Percentiles rank a stretch among this genome's conserved stretches.
Evolutionary conservation across 2,329 filamentous ascomycete genomes (phyloP).

Genomic region (Alternaria viburni): DNA sequence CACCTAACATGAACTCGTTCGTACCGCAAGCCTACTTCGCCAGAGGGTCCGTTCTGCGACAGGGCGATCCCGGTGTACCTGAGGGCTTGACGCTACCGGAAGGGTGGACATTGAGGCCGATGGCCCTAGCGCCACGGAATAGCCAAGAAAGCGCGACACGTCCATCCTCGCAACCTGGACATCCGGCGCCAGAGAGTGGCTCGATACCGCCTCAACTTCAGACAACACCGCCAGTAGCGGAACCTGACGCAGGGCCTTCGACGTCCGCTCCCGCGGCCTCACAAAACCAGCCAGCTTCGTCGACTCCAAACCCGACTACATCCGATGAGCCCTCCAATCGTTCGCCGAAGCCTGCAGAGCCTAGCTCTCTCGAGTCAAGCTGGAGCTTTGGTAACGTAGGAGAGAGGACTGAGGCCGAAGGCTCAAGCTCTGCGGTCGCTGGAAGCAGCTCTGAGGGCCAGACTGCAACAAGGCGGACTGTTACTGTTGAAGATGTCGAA

Average conservation of each 20-base stretch:
- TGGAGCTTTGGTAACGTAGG: slow-evolving; percentile 45
- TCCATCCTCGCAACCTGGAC: slow-evolving; percentile 11
- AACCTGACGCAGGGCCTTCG: slow-evolving; percentile 1
- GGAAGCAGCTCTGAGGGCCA: slow-evolving; percentile 30
- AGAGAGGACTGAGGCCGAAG: slow-evolving; percentile 33
- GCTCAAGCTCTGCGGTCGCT: slow-evolving; percentile 39
- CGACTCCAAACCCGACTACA: slow-evolving; percentile 5
- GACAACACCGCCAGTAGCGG: neutral
- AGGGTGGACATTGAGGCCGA: slow-evolving; percentile 46
- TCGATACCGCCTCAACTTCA: neutral
- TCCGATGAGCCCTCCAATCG: slow-evolving; percentile 12
- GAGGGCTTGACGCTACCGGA: slow-evolving; percentile 45
- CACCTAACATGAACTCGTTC: slow-evolving; percentile 23
- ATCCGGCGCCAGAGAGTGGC: slow-evolving; percentile 1
- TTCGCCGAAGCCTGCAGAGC: slow-evolving; percentile 34
- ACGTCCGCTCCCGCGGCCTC: slow-evolving; percentile 5
- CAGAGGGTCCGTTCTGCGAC: slow-evolving; percentile 39
- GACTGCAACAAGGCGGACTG: slow-evolving; percentile 31
- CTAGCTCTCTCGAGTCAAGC: slow-evolving; percentile 43
- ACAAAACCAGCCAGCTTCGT: slow-evolving; percentile 8
- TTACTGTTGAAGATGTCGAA: slow-evolving; percentile 42
- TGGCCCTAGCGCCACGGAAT: slow-evolving; percentile 33
- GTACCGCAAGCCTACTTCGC: slow-evolving; percentile 43
- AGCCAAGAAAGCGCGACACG: slow-evolving; percentile 14
- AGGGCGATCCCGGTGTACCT: slow-evolving; percentile 44